Base-by-base conservation (phyloP, 2,329 filamentous ascomycete species). In the Sordariomycetes sp. region DNA sequence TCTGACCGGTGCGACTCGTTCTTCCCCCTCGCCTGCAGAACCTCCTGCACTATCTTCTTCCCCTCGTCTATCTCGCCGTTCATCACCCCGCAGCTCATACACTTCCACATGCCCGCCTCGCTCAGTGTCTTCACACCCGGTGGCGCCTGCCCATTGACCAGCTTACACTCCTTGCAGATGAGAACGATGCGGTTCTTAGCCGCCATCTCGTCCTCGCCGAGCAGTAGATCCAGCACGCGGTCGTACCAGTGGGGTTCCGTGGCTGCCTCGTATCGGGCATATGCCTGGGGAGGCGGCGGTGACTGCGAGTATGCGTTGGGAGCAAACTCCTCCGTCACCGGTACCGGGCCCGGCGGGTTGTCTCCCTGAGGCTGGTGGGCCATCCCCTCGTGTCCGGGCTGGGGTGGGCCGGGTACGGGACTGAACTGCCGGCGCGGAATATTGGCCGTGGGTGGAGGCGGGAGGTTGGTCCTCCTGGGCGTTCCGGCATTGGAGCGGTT, bases 91-190 rank as follows among this genome's bases (percentile, higher is more conserved):
- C 94, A 99, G n/a, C 83, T 83, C 69, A 89, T 88, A 71, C 94
- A 99, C 60, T 86, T 85, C 94, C 94, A 99, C 61, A 79, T 78
- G 1, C 93, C 94, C 1, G 99, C 67, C 56, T 97, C 92, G 46
- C 89, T 83, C 1, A 93, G 73, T 0, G 79, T 82, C 64, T 84
- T 87, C 0, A 88, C 86, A 1, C 94, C 94, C 0, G 94, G 93
- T 1, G 94, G 92, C 3, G 94, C 94, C 69, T 97, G 94, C 0
- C 95, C 94, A 68, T 99, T 99, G 54, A 99, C 92, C 1, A 97
- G 80, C 34, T 90, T 81, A 70, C 94, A 99, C 46, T 81, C 78
- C 35, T 77, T 72, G 72, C 94, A 99, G 58, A 99, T 90, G 62
- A 99, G 77, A 8, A 86, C 93, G 60, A 96, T 83, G 20, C 94